phyloP scores from a whole-genome alignment of 148 eudicot genomes.

The Gaultheria prostrata region DNA sequence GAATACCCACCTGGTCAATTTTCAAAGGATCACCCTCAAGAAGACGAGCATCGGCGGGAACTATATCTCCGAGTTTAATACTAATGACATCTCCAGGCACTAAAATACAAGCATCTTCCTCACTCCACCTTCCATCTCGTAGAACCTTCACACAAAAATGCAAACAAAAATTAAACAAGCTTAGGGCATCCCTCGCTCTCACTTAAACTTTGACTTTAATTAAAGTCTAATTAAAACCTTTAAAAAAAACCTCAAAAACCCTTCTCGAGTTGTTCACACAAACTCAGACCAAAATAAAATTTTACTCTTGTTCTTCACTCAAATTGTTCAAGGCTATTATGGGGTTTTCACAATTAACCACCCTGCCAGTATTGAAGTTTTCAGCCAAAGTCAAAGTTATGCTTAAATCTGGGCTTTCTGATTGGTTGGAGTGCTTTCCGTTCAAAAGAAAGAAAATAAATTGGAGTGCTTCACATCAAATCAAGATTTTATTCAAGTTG shows the following conservation, averaged over 20 bases:
- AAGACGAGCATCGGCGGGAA: slow-evolving; percentile 98
- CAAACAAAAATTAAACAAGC: not conserved
- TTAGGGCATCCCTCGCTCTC: not conserved
- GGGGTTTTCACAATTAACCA: not conserved
- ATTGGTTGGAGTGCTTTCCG: not conserved
- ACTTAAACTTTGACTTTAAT: not conserved
- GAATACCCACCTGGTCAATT: slow-evolving; percentile 75
- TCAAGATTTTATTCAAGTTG: not conserved
- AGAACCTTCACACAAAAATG: slow-evolving; percentile 48
- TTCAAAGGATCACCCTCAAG: slow-evolving; percentile 97
- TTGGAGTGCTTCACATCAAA: not conserved
- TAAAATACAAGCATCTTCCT: slow-evolving; percentile 82
- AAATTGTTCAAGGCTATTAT: not conserved
- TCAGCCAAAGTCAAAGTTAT: not conserved
- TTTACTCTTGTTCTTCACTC: not conserved
- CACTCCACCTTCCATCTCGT: slow-evolving; percentile 89
- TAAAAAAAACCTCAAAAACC: not conserved
- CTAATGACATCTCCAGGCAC: slow-evolving; percentile 96
- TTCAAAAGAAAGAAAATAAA: not conserved
- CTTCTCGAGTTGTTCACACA: not conserved
- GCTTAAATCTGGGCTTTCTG: not conserved
- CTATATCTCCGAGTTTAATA: slow-evolving; percentile 88
- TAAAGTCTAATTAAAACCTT: not conserved
- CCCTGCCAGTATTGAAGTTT: not conserved
- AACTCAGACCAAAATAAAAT: not conserved